Conservation (phyloP, 805 yeast genomes). For the Jamesozyma jinghongensis region DNA sequence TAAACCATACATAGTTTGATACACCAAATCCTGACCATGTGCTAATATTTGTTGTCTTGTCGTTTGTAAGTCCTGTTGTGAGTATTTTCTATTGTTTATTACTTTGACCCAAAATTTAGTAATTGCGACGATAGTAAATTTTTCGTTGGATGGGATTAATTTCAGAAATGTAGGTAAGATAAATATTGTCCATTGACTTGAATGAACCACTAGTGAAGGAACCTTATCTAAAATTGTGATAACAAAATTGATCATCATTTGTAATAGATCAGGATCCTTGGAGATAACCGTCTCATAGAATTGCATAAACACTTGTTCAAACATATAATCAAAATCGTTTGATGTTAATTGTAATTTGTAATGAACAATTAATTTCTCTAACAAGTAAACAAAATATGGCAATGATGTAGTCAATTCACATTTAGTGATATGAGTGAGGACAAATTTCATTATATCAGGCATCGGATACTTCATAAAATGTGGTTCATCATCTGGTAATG, state of each 20-base stretch:
- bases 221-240: conserved; percentile 39
- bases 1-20: conserved; percentile 34
- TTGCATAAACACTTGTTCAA: conserved; percentile 33
- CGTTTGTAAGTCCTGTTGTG: conserved; percentile 33
- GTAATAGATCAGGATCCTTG: conserved; percentile 52
- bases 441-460: conserved; percentile 24
- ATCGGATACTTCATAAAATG: conserved; percentile 24
- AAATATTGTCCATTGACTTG: conserved; percentile 19
- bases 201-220: conserved; percentile 40
- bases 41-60: conserved; percentile 23
- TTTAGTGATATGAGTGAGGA: conserved; percentile 16
- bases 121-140: conserved; percentile 40
- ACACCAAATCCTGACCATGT: conserved; percentile 25
- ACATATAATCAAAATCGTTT: conserved; percentile 30
- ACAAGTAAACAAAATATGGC: conserved; percentile 37
- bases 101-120: conserved; percentile 47
- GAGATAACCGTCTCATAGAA: conserved; percentile 31
- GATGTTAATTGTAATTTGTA: conserved; percentile 29
- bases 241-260: conserved; percentile 43
- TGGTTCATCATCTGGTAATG: conserved; percentile 24
- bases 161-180: conserved; percentile 26
- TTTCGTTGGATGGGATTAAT: conserved; percentile 37
- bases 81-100: conserved; percentile 39
- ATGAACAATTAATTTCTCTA: conserved; percentile 37
- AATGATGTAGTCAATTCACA: conserved; percentile 30